Base-by-base conservation (phyloP, 306 rosid species). In the Citrullus colocynthis region DNA sequence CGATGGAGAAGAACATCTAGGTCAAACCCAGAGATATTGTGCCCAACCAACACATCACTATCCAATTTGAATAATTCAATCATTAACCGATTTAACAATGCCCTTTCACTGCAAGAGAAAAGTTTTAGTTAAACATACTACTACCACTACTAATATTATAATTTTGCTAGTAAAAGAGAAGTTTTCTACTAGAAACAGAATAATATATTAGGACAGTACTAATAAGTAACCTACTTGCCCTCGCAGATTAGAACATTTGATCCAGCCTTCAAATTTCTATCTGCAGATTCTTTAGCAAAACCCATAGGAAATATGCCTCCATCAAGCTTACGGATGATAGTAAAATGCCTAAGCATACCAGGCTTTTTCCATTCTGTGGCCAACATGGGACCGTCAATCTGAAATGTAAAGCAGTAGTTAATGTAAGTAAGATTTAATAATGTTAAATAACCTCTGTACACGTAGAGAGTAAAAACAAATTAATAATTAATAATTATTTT, bases 321-420 rank as follows among this genome's bases (percentile, higher is more conserved):
- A 77, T 92, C 97, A 83, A 91, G 93, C 85, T 91, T 92, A 78
- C 97, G 96, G 80, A 95, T 84, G 77, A 95, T 93, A 64, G 99
- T 92, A 87, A 95, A 92, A 89, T 89, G 98, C 77, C 86, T 89
- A 79, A 92, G 90, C 91, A 89, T 88, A 79, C 91, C 90, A 62
- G 92, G 91, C 80, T 85, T 87, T 81, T 80, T 89, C 97, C 99
- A 92, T 85, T 95, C 97, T 56, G 97, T 88, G 77, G 96, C 88
- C 89, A 89, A 79, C 97, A 92, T 91, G 21, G 99, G 99, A 78
- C 91, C 87, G 80, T 95, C 97, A 80, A 95, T 92, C 97, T 95
- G 89, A 86, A 84, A 80, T 45, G 67, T 78, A 87, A 85, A 74
- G 74, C 72, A 67, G 75, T 66, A 77, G 62, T 34, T 21, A 59